Evolutionary conservation across 805 yeast species (phyloP).

Genomic region (Yamadazyma endophytica): DNA sequence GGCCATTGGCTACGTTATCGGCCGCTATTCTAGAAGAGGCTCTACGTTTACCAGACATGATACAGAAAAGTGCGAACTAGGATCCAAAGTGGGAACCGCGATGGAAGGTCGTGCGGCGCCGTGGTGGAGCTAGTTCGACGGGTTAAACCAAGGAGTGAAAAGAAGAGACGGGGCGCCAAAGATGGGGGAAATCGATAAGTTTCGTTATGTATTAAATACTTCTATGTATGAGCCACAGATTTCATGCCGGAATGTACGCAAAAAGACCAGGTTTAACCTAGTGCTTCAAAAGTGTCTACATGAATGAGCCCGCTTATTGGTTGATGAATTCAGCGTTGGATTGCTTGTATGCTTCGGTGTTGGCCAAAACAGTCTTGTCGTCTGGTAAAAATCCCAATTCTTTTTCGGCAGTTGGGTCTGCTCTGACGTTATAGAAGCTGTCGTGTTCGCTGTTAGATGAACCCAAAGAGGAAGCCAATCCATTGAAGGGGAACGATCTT

Average conservation of each 20-base stretch:
- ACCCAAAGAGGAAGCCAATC: slow-evolving; percentile 72
- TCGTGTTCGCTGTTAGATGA: slow-evolving; percentile 48
- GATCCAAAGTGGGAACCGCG: no score
- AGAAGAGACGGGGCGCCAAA: no score
- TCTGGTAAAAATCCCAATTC: slow-evolving; percentile 33
- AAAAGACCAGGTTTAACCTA: no score
- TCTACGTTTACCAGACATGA: slow-evolving; percentile 10
- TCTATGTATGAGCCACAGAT: no score
- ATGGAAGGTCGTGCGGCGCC: no score
- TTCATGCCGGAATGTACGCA: no score
- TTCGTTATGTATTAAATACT: no score
- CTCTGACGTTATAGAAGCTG: slow-evolving; percentile 37
- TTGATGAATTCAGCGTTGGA: slow-evolving; percentile 36
- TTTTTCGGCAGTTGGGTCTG: slow-evolving; percentile 34
- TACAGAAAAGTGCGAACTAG: slow-evolving; percentile 1
- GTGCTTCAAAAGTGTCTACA: no score
- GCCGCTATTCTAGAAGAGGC: slow-evolving; percentile 7
- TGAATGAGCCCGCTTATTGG: slow-evolving; percentile 10
- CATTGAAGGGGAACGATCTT: slow-evolving; percentile 70
- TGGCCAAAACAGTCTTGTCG: slow-evolving; percentile 23
- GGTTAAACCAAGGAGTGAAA: no score
- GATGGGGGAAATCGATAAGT: no score
- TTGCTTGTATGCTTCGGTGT: slow-evolving; percentile 27
- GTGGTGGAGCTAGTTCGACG: no score
- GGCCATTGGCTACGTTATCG: background rate